These are phyloP conservation scores for Arthrobotrys entomopaga DNA, from an alignment of 2,329 filamentous ascomycete genomes.

Conservation along the genomic window DNA sequence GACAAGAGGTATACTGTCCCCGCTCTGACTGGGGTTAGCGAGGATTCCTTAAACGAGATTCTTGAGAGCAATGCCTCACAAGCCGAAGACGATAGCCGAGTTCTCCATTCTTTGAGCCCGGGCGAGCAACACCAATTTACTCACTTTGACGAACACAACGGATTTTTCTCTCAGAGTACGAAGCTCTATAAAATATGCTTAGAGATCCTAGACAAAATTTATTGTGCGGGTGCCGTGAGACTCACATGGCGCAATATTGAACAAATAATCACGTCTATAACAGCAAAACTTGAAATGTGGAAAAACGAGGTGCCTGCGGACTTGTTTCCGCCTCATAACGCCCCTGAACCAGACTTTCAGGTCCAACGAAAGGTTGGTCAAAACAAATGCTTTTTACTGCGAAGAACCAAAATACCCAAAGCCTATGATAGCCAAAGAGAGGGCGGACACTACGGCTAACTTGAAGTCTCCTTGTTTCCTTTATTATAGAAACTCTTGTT, in stretches of 20 bases:
- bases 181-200: constrained; percentile 58
- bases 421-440: constrained; percentile 25
- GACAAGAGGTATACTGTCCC: constrained; percentile 42
- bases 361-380: constrained; percentile 50
- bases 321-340: constrained; percentile 23
- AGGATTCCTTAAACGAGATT: constrained; percentile 36
- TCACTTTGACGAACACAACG: constrained; percentile 38
- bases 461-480: constrained; percentile 15
- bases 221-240: constrained; percentile 57
- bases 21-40: constrained; percentile 37
- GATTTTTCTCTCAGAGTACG: constrained; percentile 58
- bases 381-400: constrained; percentile 15
- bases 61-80: constrained; percentile 16
- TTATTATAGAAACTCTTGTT: constrained; percentile 47
- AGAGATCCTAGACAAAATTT: constrained; percentile 56
- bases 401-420: background rate
- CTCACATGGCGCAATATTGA: constrained; percentile 58
- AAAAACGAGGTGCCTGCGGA: constrained; percentile 28
- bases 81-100: constrained; percentile 1
- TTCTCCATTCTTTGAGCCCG: constrained; percentile 14
- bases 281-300: constrained; percentile 42
- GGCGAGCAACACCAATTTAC: constrained; percentile 15
- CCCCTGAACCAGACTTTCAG: constrained; percentile 29
- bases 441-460: constrained; percentile 36
- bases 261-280: constrained; percentile 44